Percentiles rank a stretch among this genome's conserved stretches.
phyloP scores from a whole-genome alignment of 2,329 filamentous ascomycete genomes.

The Epichloe brachyelytri region DNA sequence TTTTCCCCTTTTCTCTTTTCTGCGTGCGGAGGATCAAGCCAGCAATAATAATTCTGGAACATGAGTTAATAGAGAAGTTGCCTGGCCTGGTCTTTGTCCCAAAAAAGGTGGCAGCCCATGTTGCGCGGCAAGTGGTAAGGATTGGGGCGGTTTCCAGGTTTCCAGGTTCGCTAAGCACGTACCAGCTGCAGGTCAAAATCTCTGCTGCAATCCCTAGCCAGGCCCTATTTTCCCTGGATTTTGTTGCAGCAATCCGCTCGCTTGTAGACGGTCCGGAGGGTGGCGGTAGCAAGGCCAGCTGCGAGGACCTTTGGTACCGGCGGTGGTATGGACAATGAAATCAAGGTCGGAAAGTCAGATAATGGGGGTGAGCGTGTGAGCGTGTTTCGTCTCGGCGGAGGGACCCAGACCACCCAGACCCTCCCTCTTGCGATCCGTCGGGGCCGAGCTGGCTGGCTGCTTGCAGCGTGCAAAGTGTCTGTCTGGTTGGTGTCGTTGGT shows the following conservation, averaged over 20 bases:
- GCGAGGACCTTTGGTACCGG: background rate
- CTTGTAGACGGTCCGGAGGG: background rate
- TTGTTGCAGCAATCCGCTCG: background rate
- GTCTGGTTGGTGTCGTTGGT: too few species aligned
- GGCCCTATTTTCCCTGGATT: background rate
- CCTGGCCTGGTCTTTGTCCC: background rate
- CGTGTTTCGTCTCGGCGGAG: conserved; percentile 1
- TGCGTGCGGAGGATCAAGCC: background rate
- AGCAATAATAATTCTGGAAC: conserved; percentile 1
- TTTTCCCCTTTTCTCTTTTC: background rate
- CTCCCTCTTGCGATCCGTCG: conserved; percentile 3
- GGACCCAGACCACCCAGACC: background rate
- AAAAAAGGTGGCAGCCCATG: background rate
- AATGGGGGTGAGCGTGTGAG: background rate
- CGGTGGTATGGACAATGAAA: background rate
- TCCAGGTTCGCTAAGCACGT: conserved; percentile 4
- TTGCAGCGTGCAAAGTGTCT: background rate
- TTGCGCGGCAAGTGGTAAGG: conserved; percentile 2
- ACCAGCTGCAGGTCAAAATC: conserved; percentile 4
- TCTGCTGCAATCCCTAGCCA: background rate
- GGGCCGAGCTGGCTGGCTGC: background rate
- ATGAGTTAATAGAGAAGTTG: background rate
- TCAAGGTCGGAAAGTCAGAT: background rate
- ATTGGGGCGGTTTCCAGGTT: background rate
- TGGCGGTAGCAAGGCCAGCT: background rate